Evolutionary conservation across 1,284 basidiomycete species (phyloP).

Genomic region (Ustilago trichophora): DNA sequence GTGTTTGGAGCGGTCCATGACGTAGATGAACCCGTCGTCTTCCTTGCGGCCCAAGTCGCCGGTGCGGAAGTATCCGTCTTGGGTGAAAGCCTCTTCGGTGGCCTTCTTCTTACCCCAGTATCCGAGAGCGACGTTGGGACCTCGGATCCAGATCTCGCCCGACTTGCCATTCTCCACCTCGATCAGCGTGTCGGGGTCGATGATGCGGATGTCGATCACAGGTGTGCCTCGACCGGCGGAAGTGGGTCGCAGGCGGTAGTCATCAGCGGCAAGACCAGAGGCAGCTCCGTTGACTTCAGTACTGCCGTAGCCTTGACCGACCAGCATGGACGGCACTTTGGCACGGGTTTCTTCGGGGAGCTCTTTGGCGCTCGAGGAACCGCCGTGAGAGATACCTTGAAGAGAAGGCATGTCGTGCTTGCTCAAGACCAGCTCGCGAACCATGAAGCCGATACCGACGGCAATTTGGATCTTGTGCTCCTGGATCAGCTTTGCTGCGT

Average conservation of each 20-base stretch:
- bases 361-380: slow-evolving; percentile 69
- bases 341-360: slow-evolving; percentile 44
- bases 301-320: slow-evolving; percentile 72
- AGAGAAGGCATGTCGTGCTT: slow-evolving; percentile 58
- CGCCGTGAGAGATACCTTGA: slow-evolving; percentile 71
- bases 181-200: slow-evolving; percentile 44
- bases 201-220: slow-evolving; percentile 49
- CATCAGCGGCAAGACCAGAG: slow-evolving; percentile 39
- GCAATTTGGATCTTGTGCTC: slow-evolving; percentile 68
- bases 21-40: slow-evolving; percentile 52
- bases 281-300: slow-evolving; percentile 70
- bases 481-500: slow-evolving; percentile 71
- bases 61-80: slow-evolving; percentile 62
- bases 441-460: slow-evolving; percentile 74
- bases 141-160: slow-evolving; percentile 75
- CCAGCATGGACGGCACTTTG: slow-evolving; percentile 49
- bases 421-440: slow-evolving; percentile 71
- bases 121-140: slow-evolving; percentile 73
- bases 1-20: slow-evolving; percentile 64
- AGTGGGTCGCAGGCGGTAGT: slow-evolving; percentile 44
- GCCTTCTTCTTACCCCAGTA: slow-evolving; percentile 72
- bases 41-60: slow-evolving; percentile 59
- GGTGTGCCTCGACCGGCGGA: slow-evolving; percentile 44
- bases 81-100: slow-evolving; percentile 75
- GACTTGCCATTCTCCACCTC: slow-evolving; percentile 71